Evolutionary conservation across 164 flowering plant genomes (phyloP).

Genomic region (Kalanchoe fedtschenkoi): DNA sequence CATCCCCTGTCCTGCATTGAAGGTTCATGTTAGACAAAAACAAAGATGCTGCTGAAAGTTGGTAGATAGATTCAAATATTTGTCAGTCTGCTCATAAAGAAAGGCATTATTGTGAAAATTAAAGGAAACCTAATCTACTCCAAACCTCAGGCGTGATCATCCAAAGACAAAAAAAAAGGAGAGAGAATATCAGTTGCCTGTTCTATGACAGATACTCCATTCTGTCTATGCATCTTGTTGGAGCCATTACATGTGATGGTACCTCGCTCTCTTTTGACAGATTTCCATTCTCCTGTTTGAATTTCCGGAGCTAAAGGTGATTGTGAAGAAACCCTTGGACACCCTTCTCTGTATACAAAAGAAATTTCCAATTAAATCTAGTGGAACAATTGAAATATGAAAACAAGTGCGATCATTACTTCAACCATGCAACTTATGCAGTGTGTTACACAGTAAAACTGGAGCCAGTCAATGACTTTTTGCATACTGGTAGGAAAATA

Average conservation of each 20-base stretch:
- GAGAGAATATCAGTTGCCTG: constrained; percentile 15
- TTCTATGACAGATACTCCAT: constrained; percentile 14
- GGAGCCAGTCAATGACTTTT: too few relatives aligned
- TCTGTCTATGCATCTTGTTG: constrained; percentile 13
- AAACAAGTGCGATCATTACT: too few relatives aligned
- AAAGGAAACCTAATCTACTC: neutral
- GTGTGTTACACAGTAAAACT: too few relatives aligned
- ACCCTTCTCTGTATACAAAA: constrained; percentile 27
- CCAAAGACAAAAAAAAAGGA: neutral
- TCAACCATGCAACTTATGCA: too few relatives aligned
- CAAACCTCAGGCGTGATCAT: neutral
- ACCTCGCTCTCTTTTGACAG: constrained; percentile 26
- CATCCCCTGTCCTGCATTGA: neutral
- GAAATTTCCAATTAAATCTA: too few relatives aligned
- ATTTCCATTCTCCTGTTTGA: constrained; percentile 38
- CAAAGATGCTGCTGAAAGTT: neutral
- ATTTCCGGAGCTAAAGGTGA: constrained; percentile 20
- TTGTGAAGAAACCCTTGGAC: constrained; percentile 15
- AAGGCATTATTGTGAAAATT: neutral
- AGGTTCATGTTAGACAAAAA: neutral
- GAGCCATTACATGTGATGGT: constrained; percentile 14
- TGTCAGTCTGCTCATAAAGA: neutral
- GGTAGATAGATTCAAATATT: neutral
- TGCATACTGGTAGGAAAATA: too few relatives aligned
- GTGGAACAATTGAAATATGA: too few relatives aligned